Evolutionary conservation across 192 early-diverging fungal species (phyloP).

Genomic region (Pilobolus umbonatus): DNA sequence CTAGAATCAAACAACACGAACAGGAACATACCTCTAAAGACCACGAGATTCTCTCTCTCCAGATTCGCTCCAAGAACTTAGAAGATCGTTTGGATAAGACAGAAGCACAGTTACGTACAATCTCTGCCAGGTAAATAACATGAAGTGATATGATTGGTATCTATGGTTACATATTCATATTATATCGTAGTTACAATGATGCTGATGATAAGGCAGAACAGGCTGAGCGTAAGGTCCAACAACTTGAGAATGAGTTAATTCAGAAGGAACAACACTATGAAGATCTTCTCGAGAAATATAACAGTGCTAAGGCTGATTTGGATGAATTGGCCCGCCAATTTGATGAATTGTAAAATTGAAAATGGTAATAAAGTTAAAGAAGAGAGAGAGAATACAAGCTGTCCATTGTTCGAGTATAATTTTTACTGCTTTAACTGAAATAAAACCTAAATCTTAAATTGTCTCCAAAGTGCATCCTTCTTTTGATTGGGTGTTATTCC

Average conservation of each 20-base stretch:
- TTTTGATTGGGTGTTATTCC: too few relatives aligned
- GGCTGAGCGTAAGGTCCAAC: constrained; percentile 77
- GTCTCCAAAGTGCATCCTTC: too few relatives aligned
- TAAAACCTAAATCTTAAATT: too few relatives aligned
- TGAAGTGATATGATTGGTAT: too few relatives aligned
- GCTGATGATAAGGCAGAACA: constrained; percentile 81
- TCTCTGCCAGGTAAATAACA: constrained; percentile 55
- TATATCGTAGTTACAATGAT: constrained; percentile 29
- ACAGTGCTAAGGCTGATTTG: constrained; percentile 68
- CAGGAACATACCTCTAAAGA: constrained; percentile 64
- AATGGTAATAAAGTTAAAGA: neutral
- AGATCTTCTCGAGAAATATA: constrained; percentile 63
- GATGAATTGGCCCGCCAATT: constrained; percentile 72
- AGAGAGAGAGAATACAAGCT: neutral
- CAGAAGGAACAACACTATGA: constrained; percentile 74
- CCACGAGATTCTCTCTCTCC: constrained; percentile 64
- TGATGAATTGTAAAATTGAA: constrained; percentile 65
- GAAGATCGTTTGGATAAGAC: constrained; percentile 35
- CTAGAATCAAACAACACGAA: constrained; percentile 53
- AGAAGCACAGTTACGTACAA: constrained; percentile 46
- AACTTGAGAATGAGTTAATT: constrained; percentile 70
- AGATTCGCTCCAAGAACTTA: constrained; percentile 52
- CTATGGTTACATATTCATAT: neutral
- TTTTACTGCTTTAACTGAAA: neutral
- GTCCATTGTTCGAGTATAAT: neutral